Conservation (phyloP, 805 yeast species). For the Brettanomyces bruxellensis region DNA sequence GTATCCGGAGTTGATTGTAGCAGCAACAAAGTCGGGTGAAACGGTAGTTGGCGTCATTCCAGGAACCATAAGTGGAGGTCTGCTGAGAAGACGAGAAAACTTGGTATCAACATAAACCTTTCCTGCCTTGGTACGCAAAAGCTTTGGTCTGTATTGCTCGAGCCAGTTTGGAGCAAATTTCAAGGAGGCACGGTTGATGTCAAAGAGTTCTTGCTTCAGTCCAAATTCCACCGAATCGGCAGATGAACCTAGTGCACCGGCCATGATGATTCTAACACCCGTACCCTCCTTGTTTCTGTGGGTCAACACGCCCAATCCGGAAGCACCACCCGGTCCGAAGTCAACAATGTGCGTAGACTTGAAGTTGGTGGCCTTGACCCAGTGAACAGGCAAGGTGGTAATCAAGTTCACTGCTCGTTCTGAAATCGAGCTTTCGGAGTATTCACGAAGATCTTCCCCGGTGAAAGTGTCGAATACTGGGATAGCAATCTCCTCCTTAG, state of each 20-base stretch:
- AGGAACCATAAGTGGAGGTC: conserved; percentile 95
- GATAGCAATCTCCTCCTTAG: conserved; percentile 47
- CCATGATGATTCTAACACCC: conserved; percentile 89
- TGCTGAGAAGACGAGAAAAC: conserved; percentile 83
- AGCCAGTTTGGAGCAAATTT: conserved; percentile 90
- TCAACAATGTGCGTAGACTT: conserved; percentile 83
- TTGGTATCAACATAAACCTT: conserved; percentile 86
- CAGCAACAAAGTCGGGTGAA: conserved; percentile 87
- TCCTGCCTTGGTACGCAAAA: conserved; percentile 65
- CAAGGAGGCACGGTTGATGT: conserved; percentile 51
- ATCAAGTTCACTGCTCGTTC: conserved; percentile 73
- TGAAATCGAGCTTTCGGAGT: conserved; percentile 39
- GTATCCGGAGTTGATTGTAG: conserved; percentile 92
- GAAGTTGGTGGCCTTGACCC: conserved; percentile 87
- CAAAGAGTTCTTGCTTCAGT: conserved; percentile 90
- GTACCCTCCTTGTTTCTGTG: conserved; percentile 98
- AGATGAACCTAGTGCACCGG: conserved; percentile 74
- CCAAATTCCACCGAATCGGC: conserved; percentile 79
- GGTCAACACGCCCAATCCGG: conserved; percentile 93
- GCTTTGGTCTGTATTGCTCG: conserved; percentile 75
- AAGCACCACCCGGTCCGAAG: conserved; percentile 98
- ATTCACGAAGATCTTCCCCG: conserved; percentile 68
- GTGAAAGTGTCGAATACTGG: conserved; percentile 89
- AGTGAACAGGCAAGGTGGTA: conserved; percentile 81
- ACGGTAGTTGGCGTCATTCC: conserved; percentile 99